Evolutionary conservation across 805 yeast species (phyloP), one percentile per base, ranked within the genome.

Genomic region (Starmerella apicola): DNA sequence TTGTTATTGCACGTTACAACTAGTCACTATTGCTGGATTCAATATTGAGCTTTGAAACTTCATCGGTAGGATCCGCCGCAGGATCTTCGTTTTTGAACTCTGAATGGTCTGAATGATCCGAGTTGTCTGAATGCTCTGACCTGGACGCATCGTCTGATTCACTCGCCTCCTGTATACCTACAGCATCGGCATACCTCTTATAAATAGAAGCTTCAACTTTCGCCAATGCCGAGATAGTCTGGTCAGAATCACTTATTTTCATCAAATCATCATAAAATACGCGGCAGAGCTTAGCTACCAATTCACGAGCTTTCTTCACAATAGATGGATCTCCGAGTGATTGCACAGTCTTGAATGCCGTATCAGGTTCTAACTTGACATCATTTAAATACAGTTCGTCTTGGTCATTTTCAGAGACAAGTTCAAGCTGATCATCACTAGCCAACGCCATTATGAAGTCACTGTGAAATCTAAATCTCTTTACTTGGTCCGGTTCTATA

Each of bases 361-460:
- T 39, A 2, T 35, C 34, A 27, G 55, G 52, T 27, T 44, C 45
- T 7, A 55, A 36, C 38, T 48, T 49, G 24, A 37, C 24, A 25
- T 52, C 48, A 12, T 39, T 39, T 15, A 49, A 33, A 28, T 42
- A 51, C 28, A 56, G 38, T 17, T 43, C 54, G 29, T 41, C 45
- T 3, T 42, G 48, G 10, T 43, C 45, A 3, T 31, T 41, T 13
- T 41, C 41, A 17, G 10, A 17, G 19, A 36, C 39, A 21, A 54
- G 46, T 29, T 47, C 48, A 8, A 53, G 41, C 17, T 41, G 36
- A 13, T 49, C 53, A 24, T 43, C 46, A 22, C 50, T 29, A 3
- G 58, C 58, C 15, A 49, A 30, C 18, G 53, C 43, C 31, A 43
- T 46, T 8, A 53, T 28, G 23, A 55, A 52, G 34, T 51, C 49